Evolutionary conservation across 176 grass and related monocot genomes (phyloP), one percentile per base, ranked within the genome.

Genomic region (Stipa capillata): DNA sequence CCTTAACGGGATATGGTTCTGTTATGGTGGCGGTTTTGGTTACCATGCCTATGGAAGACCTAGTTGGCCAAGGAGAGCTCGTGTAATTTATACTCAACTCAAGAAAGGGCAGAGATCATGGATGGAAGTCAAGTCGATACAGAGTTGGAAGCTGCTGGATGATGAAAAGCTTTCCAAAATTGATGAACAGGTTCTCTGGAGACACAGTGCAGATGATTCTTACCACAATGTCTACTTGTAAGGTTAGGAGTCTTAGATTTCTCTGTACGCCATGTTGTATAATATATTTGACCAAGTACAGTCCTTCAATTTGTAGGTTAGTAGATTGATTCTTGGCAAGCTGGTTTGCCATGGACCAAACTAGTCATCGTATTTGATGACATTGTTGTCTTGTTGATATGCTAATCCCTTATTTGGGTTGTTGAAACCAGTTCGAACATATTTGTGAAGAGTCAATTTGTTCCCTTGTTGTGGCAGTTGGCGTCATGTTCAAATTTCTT

Each of bases 11-110:
- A 94, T 98, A 85, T 89, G 92, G 92, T 90, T 95, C 69, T 98
- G 92, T 83, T 98, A 98, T 89, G 95, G 96, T 40, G 96, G 96
- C 3, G 96, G 88, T 35, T 94, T 93, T 72, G 95, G 95, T 44
- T 98, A 98, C 44, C 92, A 98, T 78, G 92, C 74, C 0, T 98
- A 94, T 75, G 95, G 92, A 73, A 94, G 88, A 67, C 72, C 85
- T 34, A 58, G 84, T 7, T 94, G 95, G 95, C 87, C 81, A 61
- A 92, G 95, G 51, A 90, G 92, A 87, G 83, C 89, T 55, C 89
- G 96, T 64, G 66, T 95, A 64, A 89, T 95, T 63, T 51, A 32
- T 0, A 73, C 58, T 0, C 8, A 87, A 4, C 93, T 98, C 10
- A 86, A 62, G 43, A 95, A 93, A 83, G 85, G 85, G 6, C 82